A percentile compares a stretch with the other conserved stretches of the same genome.
phyloP scores from a whole-genome alignment of 495 filamentous ascomycete species.

The Podospora pseudocomata region DNA sequence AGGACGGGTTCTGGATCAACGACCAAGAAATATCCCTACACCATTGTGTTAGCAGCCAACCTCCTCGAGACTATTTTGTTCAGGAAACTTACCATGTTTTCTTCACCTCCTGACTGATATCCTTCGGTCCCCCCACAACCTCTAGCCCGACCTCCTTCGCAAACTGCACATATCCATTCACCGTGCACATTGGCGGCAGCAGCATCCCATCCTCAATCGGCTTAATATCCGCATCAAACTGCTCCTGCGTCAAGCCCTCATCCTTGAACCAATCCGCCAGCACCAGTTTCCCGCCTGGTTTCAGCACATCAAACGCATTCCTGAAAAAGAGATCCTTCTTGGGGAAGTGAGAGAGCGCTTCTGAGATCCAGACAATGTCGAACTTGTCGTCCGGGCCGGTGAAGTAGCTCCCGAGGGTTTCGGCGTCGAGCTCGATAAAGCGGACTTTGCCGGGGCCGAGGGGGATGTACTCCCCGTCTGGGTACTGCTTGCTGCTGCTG shows the following conservation, averaged over 20 bases:
- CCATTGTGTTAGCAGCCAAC: conserved; percentile 7
- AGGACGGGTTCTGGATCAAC: conserved; percentile 51
- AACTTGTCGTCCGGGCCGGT: conserved; percentile 31
- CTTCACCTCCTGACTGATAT: conserved; percentile 54
- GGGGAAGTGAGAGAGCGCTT: conserved; percentile 56
- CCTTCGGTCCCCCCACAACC: conserved; percentile 43
- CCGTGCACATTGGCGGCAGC: conserved; percentile 49
- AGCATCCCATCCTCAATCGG: conserved; percentile 60
- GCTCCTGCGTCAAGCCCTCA: conserved; percentile 38
- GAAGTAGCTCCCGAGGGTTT: conserved; percentile 54
- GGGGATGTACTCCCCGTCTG: conserved; percentile 28
- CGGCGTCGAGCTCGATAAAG: conserved; percentile 56
- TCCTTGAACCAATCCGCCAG: conserved; percentile 57
- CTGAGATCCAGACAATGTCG: conserved; percentile 57
- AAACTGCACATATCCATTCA: conserved; percentile 46
- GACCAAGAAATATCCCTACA: conserved; percentile 59
- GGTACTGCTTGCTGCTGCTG: not conserved
- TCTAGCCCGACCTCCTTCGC: conserved; percentile 45
- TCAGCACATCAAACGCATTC: conserved; percentile 44
- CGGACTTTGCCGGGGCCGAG: conserved; percentile 43
- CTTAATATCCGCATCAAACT: conserved; percentile 50
- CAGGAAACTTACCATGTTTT: conserved; percentile 52
- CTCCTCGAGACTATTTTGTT: too few species aligned
- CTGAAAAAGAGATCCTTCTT: conserved; percentile 54
- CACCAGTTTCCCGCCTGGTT: conserved; percentile 44